Percentiles rank a stretch among this genome's conserved stretches.
phyloP scores from a whole-genome alignment of 2,329 filamentous ascomycete species.

The Colletotrichum scovillei region DNA sequence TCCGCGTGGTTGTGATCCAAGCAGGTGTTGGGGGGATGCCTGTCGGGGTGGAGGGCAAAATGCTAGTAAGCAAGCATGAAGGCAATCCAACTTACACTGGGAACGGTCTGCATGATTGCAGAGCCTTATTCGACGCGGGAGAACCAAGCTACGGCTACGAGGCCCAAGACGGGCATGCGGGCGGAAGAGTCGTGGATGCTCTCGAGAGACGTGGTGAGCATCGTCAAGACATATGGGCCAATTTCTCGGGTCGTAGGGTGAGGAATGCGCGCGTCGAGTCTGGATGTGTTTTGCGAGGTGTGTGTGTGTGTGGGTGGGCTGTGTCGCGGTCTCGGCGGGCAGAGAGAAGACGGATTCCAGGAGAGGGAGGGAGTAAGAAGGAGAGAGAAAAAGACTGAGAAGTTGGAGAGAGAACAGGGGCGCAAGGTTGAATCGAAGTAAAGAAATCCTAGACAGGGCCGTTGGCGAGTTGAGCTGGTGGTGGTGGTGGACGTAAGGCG shows the following conservation, averaged over 20 bases:
- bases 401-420: background rate
- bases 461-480: background rate
- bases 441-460: background rate
- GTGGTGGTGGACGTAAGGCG: background rate
- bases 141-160: conserved; percentile 29
- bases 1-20: background rate
- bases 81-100: conserved; percentile 54
- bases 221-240: conserved; percentile 37
- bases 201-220: conserved; percentile 34
- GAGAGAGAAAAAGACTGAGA: background rate
- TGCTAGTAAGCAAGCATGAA: background rate
- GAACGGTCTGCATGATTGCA: conserved; percentile 65
- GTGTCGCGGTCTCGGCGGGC: background rate
- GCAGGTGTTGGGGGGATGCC: conserved; percentile 29
- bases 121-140: conserved; percentile 50
- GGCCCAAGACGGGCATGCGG: conserved; percentile 31
- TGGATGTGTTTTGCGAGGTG: background rate
- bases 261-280: conserved; percentile 26
- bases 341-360: background rate
- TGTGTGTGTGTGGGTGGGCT: background rate
- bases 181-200: conserved; percentile 32
- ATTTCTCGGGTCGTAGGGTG: conserved; percentile 21
- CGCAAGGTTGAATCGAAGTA: background rate
- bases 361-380: background rate
- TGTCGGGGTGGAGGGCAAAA: conserved; percentile 13